Conservation (phyloP, 768 basidiomycete species). For the Boletus coccyginus region DNA sequence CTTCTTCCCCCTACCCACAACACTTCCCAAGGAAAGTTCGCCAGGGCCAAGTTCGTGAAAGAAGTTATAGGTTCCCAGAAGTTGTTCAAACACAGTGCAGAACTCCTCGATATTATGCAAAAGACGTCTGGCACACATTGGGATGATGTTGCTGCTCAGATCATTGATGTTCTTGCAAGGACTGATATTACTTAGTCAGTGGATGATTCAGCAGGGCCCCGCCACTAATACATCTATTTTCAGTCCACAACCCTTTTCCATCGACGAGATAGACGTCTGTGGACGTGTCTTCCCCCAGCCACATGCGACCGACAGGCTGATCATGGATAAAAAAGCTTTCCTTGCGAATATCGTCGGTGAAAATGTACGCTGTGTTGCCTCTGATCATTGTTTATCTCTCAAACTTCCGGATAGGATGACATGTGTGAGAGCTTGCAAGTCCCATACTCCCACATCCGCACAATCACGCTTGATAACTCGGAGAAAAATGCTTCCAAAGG, state of each 20-base stretch:
- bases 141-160: slow-evolving; percentile 48
- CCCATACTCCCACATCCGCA: slow-evolving; percentile 35
- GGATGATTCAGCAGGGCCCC: not conserved
- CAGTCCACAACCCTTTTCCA: slow-evolving; percentile 62
- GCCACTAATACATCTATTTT: slow-evolving; percentile 2
- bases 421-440: slow-evolving; percentile 51
- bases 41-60: slow-evolving; percentile 47
- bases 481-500: slow-evolving; percentile 16
- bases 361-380: slow-evolving; percentile 10
- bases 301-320: slow-evolving; percentile 44
- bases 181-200: slow-evolving; percentile 50
- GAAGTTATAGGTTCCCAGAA: slow-evolving; percentile 46
- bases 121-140: slow-evolving; percentile 45
- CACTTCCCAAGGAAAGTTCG: slow-evolving; percentile 32
- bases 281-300: slow-evolving; percentile 33
- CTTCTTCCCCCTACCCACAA: slow-evolving; percentile 46
- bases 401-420: slow-evolving; percentile 39
- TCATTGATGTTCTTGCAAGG: slow-evolving; percentile 46
- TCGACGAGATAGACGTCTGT: slow-evolving; percentile 39
- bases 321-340: slow-evolving; percentile 50
- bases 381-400: not conserved
- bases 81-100: slow-evolving; percentile 35
- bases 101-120: slow-evolving; percentile 42
- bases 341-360: slow-evolving; percentile 44
- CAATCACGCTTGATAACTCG: slow-evolving; percentile 25